Base-by-base conservation (phyloP, 163 green algal genomes). In the Scenedesmus sp. region DNA sequence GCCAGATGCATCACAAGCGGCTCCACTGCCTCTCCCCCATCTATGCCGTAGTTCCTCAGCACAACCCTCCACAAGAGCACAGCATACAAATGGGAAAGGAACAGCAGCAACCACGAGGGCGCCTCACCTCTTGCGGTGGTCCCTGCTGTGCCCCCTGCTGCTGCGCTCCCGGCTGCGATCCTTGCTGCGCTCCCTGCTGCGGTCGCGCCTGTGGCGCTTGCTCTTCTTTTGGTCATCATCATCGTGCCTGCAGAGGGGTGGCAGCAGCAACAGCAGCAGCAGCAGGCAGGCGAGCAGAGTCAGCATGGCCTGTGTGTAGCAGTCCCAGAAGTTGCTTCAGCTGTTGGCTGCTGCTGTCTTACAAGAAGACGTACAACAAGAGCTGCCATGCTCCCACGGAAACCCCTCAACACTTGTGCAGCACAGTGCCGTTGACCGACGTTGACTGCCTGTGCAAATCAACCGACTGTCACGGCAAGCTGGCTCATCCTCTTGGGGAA, bases 181-280 rank as follows among this genome's bases (percentile, higher is more conserved):
- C 62, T 54, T 87, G 88, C 88, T 92, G 55, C 74, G 62, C 46
- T 92, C 88, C 10, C 88, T 52, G 81, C 88, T 92, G 54, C 81
- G 81, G 66, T 92, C 88, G 23, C 88, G 81, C 20, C 55, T 88
- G 64, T 92, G 88, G n/a, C 82, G 81, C 88, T 92, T 92, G 81
- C 62, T 89, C 81, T 92, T 92, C 62, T 92, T 92, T 54, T 88
- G 88, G 16, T 88, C 88, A 15, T 92, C 88, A 26, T 92, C 88
- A 54, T 92, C 88, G 52, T 92, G 88, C 88, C 88, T 92, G 88
- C 67, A 82, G 2, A 20, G 34, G 12, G 5, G 34, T 26, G 18
- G 16, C 26, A 60, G 62, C 20, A 82, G 16, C 74, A 82, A 23
- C 74, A 82, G n/a, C 74, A 56, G n/a, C 26, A 56, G 15, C 26